These are phyloP conservation scores for Mycena metata DNA, from an alignment of 768 basidiomycete genomes.

Conservation along the genomic window DNA sequence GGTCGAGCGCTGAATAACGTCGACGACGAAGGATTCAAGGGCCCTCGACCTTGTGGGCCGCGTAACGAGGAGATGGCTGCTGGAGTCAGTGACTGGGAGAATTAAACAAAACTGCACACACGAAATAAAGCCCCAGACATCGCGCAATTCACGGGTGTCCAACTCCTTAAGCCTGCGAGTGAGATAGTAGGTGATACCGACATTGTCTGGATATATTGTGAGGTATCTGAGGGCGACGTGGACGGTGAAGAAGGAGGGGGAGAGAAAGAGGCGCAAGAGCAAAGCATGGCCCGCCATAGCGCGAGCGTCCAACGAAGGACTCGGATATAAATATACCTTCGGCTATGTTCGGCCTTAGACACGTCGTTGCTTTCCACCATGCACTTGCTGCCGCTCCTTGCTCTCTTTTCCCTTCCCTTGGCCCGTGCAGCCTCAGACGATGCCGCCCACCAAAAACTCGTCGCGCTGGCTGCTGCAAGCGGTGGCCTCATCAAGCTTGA, in stretches of 20 bases:
- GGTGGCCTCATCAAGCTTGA: conserved; percentile 89
- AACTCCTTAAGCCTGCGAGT: conserved; percentile 79
- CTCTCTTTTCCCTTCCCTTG: conserved; percentile 45
- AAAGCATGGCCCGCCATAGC: conserved; percentile 82
- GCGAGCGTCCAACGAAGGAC: neutral
- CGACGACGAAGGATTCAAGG: conserved; percentile 93
- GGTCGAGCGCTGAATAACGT: conserved; percentile 89
- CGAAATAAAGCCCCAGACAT: conserved; percentile 94
- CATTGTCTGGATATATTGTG: conserved; percentile 84
- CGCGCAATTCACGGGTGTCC: conserved; percentile 78
- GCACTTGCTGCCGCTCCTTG: conserved; percentile 46
- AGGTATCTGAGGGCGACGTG: conserved; percentile 94
- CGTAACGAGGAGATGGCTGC: conserved; percentile 94
- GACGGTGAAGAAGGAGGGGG: conserved; percentile 92
- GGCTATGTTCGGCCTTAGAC: conserved; percentile 37
- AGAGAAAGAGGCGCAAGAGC: conserved; percentile 92
- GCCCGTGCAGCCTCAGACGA: conserved; percentile 49
- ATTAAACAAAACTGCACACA: conserved; percentile 48
- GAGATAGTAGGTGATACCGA: conserved; percentile 93
- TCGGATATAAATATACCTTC: too few relatives aligned
- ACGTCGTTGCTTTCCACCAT: conserved; percentile 47
- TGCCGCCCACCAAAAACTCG: conserved; percentile 67
- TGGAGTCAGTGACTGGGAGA: conserved; percentile 30
- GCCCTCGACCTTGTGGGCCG: conserved; percentile 93
- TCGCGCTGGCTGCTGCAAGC: conserved; percentile 75